Conservation (phyloP, 176 grass and related monocot species). For the Oropetium thomaeum region DNA sequence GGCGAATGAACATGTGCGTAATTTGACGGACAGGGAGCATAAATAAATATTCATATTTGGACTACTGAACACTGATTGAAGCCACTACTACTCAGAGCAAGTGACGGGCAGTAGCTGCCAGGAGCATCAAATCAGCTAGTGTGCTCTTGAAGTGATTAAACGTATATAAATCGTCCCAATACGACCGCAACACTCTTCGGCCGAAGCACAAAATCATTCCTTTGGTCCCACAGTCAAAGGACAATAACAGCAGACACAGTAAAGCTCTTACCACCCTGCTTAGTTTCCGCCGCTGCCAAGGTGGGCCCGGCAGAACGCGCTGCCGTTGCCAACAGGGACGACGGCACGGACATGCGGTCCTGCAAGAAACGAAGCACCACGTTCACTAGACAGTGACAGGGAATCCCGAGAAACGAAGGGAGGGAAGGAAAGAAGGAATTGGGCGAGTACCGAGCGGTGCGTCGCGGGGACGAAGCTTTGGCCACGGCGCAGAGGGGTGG, state of each 20-base stretch:
- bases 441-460: not conserved
- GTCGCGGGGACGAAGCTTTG: not conserved
- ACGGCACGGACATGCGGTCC: not conserved
- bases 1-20: not conserved
- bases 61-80: not conserved
- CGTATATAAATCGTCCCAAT: no score
- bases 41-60: not conserved
- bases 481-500: not conserved
- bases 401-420: not conserved
- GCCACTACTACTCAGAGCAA: no score
- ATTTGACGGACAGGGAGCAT: not conserved
- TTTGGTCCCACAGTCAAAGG: not conserved
- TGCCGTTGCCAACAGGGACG: not conserved
- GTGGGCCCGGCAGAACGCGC: not conserved
- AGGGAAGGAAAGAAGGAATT: not conserved
- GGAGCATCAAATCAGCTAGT: constrained; percentile 5
- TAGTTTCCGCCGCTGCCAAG: constrained; percentile 5
- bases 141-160: not conserved
- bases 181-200: not conserved
- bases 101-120: not conserved
- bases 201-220: no score
- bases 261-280: not conserved
- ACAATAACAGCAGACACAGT: not conserved
- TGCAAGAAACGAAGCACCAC: constrained; percentile 11
- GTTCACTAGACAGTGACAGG: not conserved